These are phyloP conservation scores for Lecanicillium sp. DNA, from an alignment of 2,329 filamentous ascomycete species.

Conservation along the genomic window DNA sequence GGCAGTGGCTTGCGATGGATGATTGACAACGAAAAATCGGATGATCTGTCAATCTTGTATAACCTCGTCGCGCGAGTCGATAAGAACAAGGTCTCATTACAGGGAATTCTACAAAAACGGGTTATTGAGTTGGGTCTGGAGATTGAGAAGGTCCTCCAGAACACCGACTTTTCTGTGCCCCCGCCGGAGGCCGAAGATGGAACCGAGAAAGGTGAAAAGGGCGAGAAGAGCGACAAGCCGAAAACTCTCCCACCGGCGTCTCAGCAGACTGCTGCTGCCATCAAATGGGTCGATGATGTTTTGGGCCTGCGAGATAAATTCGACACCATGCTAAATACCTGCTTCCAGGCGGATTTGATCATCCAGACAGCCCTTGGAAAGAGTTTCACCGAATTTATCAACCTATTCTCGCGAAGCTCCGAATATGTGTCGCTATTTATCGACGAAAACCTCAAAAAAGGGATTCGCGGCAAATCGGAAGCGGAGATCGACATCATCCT, in stretches of 20 bases:
- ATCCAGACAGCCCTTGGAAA: conserved; percentile 78
- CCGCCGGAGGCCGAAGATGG: conserved; percentile 41
- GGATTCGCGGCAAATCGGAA: conserved; percentile 88
- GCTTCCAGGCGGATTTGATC: conserved; percentile 69
- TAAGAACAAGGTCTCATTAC: conserved; percentile 62
- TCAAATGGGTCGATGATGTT: conserved; percentile 94
- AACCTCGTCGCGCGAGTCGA: conserved; percentile 74
- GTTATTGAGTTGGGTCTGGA: conserved; percentile 75
- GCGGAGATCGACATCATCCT: conserved; percentile 75
- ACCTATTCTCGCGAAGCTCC: conserved; percentile 74
- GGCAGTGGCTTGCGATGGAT: conserved; percentile 79
- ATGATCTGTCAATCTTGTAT: conserved; percentile 77
- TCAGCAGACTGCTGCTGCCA: conserved; percentile 77
- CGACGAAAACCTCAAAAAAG: conserved; percentile 91
- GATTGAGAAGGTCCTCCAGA: conserved; percentile 64
- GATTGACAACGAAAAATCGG: conserved; percentile 80
- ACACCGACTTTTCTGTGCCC: conserved; percentile 46
- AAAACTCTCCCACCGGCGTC: conserved; percentile 47
- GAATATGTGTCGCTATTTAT: conserved; percentile 96
- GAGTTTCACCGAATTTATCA: conserved; percentile 91
- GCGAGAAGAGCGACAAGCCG: conserved; percentile 25
- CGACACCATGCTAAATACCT: conserved; percentile 66
- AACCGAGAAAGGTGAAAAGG: conserved; percentile 27
- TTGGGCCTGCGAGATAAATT: conserved; percentile 83
- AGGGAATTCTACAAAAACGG: conserved; percentile 63